A percentile compares a stretch with the other conserved stretches of the same genome.
phyloP scores from a whole-genome alignment of 108 stramenopile genomes.

The Stephanodiscus minutulus region DNA sequence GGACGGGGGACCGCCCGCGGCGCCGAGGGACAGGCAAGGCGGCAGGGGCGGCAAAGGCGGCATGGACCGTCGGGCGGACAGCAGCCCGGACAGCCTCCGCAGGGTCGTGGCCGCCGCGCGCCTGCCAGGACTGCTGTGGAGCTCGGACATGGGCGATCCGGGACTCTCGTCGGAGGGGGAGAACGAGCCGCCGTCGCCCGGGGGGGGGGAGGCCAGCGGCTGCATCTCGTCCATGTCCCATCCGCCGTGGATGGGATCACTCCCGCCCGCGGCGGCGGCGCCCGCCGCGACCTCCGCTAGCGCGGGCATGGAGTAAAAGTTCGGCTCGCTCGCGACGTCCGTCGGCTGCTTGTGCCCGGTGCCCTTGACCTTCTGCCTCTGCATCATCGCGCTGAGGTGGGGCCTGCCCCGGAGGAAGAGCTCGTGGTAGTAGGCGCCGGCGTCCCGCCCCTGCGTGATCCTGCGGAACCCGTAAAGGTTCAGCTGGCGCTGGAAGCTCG shows the following conservation, averaged over 20 bases:
- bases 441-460: slow-evolving; percentile 85
- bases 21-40: background rate
- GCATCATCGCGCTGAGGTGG: slow-evolving; percentile 75
- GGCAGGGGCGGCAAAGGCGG: background rate
- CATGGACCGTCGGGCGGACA: too few species aligned
- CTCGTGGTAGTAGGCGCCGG: slow-evolving; percentile 85
- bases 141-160: background rate
- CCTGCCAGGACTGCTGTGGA: slow-evolving; percentile 22
- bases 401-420: slow-evolving; percentile 83
- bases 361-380: slow-evolving; percentile 86
- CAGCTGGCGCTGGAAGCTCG: slow-evolving; percentile 83
- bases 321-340: slow-evolving; percentile 78
- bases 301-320: slow-evolving; percentile 78
- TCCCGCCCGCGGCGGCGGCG: background rate
- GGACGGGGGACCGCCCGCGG: background rate
- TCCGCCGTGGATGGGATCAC: background rate
- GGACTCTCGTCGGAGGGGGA: background rate
- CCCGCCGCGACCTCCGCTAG: background rate
- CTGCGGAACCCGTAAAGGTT: slow-evolving; percentile 95
- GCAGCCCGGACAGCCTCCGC: slow-evolving; percentile 14
- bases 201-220: background rate
- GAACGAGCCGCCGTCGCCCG: background rate
- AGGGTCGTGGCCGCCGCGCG: slow-evolving; percentile 17
- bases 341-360: slow-evolving; percentile 90
- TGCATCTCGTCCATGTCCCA: background rate